Evolutionary conservation across 371 early-diverging fungal species (phyloP).

Genomic region (Encephalitozoon hellem): DNA sequence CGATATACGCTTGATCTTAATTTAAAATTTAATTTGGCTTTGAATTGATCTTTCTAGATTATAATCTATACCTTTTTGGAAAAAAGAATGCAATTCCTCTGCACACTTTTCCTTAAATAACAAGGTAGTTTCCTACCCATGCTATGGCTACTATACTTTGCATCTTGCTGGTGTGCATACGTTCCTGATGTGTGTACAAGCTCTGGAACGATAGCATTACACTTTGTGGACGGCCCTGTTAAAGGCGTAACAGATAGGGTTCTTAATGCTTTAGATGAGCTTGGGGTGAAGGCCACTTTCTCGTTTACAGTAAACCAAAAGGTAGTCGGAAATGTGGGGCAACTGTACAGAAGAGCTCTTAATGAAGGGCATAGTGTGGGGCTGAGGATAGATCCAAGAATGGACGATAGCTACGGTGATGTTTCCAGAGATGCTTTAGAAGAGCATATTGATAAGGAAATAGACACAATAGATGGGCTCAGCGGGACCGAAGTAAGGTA

Average conservation of each 20-base stretch:
- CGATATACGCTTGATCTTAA: background rate
- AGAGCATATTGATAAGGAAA: conserved; percentile 49
- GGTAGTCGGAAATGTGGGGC: conserved; percentile 40
- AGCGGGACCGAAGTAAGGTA: conserved; percentile 45
- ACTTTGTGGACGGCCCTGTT: conserved; percentile 60
- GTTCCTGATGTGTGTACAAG: conserved; percentile 48
- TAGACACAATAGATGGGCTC: conserved; percentile 41
- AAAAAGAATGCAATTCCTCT: background rate
- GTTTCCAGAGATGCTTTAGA: conserved; percentile 44
- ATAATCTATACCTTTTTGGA: background rate
- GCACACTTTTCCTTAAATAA: background rate
- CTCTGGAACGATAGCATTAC: conserved; percentile 54
- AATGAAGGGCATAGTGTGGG: conserved; percentile 59
- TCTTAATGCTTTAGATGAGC: conserved; percentile 38
- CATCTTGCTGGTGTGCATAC: background rate
- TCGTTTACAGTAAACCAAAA: conserved; percentile 51
- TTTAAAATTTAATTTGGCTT: background rate
- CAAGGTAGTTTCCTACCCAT: background rate
- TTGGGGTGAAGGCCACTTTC: conserved; percentile 48
- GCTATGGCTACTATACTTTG: background rate
- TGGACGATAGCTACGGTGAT: conserved; percentile 37
- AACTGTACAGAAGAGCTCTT: conserved; percentile 31
- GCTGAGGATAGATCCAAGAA: conserved; percentile 53
- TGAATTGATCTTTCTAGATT: background rate
- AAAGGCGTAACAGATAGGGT: conserved; percentile 35